Percentiles rank a stretch among this genome's conserved stretches.
These are phyloP conservation scores for Arabidopsis thaliana DNA, from an alignment of 345 rosid species.

Conservation along the genomic window DNA sequence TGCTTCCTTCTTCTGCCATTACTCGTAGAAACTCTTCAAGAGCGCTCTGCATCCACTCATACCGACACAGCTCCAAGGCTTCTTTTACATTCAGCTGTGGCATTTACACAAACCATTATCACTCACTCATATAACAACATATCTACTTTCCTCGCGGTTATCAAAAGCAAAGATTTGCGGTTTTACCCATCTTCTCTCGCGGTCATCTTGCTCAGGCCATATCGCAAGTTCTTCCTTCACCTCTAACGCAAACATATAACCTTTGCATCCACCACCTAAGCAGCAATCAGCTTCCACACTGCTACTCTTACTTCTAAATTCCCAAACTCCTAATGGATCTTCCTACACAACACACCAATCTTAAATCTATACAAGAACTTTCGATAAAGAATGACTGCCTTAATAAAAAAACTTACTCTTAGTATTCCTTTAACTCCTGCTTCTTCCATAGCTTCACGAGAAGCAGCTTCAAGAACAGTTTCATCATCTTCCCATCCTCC, in stretches of 20 bases:
- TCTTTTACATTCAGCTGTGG: conserved; percentile 59
- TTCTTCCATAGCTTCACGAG: conserved; percentile 94
- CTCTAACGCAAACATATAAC: conserved; percentile 74
- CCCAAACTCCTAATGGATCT: conserved; percentile 63
- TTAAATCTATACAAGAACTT: neutral
- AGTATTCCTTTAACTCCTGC: conserved; percentile 89
- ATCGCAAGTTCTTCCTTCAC: conserved; percentile 71
- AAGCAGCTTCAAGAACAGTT: conserved; percentile 80
- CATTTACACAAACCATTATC: conserved; percentile 4
- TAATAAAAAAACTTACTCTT: conserved; percentile 48
- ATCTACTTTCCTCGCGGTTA: neutral
- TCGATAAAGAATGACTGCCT: neutral
- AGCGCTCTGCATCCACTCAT: conserved; percentile 84
- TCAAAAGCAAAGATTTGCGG: conserved; percentile 10
- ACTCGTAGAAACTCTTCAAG: conserved; percentile 53
- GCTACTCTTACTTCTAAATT: conserved; percentile 51
- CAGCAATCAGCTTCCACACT: conserved; percentile 37
- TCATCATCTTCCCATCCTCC: conserved; percentile 99
- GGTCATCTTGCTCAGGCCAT: conserved; percentile 74
- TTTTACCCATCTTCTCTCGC: conserved; percentile 69
- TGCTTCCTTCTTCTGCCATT: conserved; percentile 29
- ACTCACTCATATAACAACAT: neutral
- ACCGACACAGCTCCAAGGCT: conserved; percentile 66
- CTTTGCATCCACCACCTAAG: conserved; percentile 70
- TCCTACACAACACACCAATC: conserved; percentile 51